Evolutionary conservation across 352 stramenopile species (phyloP).

Genomic region (Pythium plurisporium): DNA sequence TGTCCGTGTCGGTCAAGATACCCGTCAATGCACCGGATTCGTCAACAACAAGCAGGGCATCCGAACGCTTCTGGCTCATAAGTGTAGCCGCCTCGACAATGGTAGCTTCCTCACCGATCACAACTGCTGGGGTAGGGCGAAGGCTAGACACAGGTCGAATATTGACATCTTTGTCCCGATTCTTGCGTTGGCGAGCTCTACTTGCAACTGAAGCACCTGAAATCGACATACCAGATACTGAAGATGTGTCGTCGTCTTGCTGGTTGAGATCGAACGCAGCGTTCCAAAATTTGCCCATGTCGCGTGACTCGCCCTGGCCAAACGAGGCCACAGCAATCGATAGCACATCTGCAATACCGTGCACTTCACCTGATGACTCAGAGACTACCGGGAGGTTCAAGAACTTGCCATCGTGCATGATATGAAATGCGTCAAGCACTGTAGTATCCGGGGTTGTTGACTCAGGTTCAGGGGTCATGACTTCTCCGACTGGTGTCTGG

Average conservation of each 20-base stretch:
- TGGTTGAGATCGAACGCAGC: conserved; percentile 54
- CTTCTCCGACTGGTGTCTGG: conserved; percentile 85
- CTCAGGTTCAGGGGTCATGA: conserved; percentile 97
- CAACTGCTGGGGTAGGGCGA: conserved; percentile 71
- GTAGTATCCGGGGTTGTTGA: conserved; percentile 91
- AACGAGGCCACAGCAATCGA: conserved; percentile 77
- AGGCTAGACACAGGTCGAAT: conserved; percentile 80
- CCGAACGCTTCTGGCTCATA: conserved; percentile 91
- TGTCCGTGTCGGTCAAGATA: conserved; percentile 97
- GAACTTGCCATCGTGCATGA: conserved; percentile 98
- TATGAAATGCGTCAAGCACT: conserved; percentile 96
- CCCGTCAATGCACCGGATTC: conserved; percentile 82
- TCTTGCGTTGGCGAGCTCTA: conserved; percentile 65
- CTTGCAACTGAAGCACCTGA: conserved; percentile 49
- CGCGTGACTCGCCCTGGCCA: conserved; percentile 56
- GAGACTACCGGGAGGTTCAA: conserved; percentile 95
- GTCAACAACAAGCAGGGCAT: conserved; percentile 92
- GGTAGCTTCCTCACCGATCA: conserved; percentile 61
- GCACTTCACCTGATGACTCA: conserved; percentile 57
- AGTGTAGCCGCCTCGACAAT: conserved; percentile 87
- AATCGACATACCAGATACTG: conserved; percentile 44
- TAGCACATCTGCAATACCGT: conserved; percentile 78
- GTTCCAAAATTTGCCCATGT: conserved; percentile 78
- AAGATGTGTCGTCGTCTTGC: conserved; percentile 59
- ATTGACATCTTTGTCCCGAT: conserved; percentile 72